Conservation (phyloP, 1,284 basidiomycete species). For the Ceratobasidium sp. region DNA sequence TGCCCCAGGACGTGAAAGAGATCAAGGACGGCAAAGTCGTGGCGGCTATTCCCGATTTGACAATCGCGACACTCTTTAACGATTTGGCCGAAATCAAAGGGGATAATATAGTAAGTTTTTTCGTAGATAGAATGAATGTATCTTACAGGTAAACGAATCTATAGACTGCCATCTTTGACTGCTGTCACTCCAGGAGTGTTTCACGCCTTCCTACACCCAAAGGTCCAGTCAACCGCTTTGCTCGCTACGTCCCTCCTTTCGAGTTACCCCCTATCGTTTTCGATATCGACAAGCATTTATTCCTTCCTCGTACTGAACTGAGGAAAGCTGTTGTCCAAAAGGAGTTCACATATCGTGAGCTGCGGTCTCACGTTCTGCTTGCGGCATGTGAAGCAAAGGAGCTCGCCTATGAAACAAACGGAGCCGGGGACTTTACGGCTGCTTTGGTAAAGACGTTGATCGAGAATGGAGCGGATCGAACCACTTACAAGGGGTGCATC, state of each 20-base stretch:
- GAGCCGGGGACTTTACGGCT: constrained; percentile 5
- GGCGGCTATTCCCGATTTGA: constrained; percentile 13
- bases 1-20: neutral
- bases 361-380: constrained; percentile 16
- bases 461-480: neutral
- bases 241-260: neutral
- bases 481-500: constrained; percentile 24
- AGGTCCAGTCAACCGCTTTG: neutral
- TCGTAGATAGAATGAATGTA: neutral
- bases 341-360: neutral
- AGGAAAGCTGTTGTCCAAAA: neutral
- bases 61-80: constrained; percentile 15
- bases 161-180: constrained; percentile 33
- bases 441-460: neutral
- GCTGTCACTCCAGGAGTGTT: neutral
- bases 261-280: neutral
- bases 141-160: neutral
- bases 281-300: constrained; percentile 5
- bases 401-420: constrained; percentile 22
- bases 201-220: neutral
- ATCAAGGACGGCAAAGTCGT: neutral
- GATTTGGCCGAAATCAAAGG: neutral
- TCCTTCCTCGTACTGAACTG: neutral
- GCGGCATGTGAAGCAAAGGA: constrained; percentile 11
- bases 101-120: constrained; percentile 22